phyloP scores from a whole-genome alignment of 805 yeast species.

The Candida argentea region DNA sequence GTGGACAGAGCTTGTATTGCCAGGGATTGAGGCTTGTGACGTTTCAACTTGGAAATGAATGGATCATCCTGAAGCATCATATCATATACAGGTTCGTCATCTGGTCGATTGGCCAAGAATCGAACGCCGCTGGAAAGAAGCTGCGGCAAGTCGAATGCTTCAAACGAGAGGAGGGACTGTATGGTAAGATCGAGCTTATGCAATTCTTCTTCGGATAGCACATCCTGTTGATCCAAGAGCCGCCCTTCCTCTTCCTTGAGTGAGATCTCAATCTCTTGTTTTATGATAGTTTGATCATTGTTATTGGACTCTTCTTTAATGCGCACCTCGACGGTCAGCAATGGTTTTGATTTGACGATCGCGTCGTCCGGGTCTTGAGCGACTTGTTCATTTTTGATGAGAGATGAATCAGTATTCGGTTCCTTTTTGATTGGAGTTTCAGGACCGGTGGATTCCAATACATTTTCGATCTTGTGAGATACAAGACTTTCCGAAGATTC shows the following conservation, averaged over 20 bases:
- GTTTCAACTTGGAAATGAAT: constrained; percentile 37
- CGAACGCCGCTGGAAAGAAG: constrained; percentile 41
- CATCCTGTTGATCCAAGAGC: constrained; percentile 19
- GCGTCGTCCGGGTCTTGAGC: constrained; percentile 1
- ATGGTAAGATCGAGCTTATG: constrained; percentile 30
- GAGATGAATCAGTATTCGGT: background rate
- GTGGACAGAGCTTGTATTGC: constrained; percentile 6
- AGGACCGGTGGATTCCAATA: constrained; percentile 3
- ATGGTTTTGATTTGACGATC: constrained; percentile 2
- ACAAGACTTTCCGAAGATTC: too few species aligned
- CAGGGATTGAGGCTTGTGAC: constrained; percentile 26
- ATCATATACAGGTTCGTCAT: constrained; percentile 18
- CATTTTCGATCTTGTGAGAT: too few species aligned
- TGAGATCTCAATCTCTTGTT: constrained; percentile 9
- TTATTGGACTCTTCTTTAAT: constrained; percentile 1
- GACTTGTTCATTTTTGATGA: background rate
- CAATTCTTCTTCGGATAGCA: constrained; percentile 30
- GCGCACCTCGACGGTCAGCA: constrained; percentile 1
- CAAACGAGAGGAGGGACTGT: constrained; percentile 35
- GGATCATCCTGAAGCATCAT: constrained; percentile 28
- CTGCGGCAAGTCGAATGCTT: constrained; percentile 40
- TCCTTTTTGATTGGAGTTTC: constrained; percentile 6
- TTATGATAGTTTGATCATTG: constrained; percentile 4
- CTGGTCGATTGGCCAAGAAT: constrained; percentile 43
- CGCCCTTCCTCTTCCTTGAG: constrained; percentile 14